Conservation (phyloP, 768 basidiomycete genomes). For the Tremella yokohamensis region DNA sequence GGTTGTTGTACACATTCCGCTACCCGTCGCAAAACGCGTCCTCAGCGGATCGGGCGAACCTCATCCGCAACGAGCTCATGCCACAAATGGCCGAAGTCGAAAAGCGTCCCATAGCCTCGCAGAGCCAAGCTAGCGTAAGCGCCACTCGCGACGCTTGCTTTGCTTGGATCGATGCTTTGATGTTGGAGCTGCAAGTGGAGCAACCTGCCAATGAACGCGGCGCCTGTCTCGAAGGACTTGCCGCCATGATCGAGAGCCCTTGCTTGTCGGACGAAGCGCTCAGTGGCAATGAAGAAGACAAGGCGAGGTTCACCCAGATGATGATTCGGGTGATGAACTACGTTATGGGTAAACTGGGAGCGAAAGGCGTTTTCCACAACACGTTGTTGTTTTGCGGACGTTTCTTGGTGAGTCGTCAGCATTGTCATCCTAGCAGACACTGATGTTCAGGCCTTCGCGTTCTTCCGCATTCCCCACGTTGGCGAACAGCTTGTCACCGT, state of each 20-base stretch:
- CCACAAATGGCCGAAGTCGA: constrained; percentile 49
- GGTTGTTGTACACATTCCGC: constrained; percentile 21
- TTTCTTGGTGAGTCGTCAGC: constrained; percentile 46
- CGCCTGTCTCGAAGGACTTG: constrained; percentile 53
- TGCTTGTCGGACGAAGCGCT: constrained; percentile 49
- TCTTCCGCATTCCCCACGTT: constrained; percentile 54
- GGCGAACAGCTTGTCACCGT: constrained; percentile 53
- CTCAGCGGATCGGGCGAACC: constrained; percentile 38
- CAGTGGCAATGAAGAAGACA: constrained; percentile 27
- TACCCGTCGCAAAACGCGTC: constrained; percentile 21
- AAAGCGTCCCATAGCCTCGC: constrained; percentile 32
- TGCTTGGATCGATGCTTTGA: constrained; percentile 49
- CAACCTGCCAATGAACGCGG: constrained; percentile 53
- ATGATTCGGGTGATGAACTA: constrained; percentile 51
- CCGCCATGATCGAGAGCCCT: constrained; percentile 52
- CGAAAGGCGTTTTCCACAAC: constrained; percentile 55
- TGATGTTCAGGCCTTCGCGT: constrained; percentile 51
- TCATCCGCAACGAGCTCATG: constrained; percentile 48
- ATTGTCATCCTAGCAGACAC: neutral
- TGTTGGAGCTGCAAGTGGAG: constrained; percentile 50
- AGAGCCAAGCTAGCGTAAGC: constrained; percentile 27
- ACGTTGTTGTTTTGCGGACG: constrained; percentile 53
- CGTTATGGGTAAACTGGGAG: constrained; percentile 54
- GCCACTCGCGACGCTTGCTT: constrained; percentile 47
- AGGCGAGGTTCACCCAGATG: constrained; percentile 43